Conservation (phyloP, 768 basidiomycete species). For the Phanerochaete sordida region DNA sequence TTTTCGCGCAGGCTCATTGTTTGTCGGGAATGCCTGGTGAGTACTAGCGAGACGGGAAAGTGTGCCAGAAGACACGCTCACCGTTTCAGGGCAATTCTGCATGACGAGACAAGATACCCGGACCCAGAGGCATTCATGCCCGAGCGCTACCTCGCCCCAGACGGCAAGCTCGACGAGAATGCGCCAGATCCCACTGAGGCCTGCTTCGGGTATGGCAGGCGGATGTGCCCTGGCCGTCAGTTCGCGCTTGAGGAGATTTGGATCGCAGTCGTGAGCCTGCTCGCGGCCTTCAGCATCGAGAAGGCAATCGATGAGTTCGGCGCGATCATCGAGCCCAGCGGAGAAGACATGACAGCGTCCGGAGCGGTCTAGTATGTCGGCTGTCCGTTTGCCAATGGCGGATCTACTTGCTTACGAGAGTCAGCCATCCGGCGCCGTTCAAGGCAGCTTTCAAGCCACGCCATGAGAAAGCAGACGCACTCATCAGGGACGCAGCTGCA, state of each 20-base stretch:
- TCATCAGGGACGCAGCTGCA: neutral
- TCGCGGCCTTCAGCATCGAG: slow-evolving; percentile 12
- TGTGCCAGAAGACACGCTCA: no score
- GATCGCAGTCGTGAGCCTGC: slow-evolving; percentile 8
- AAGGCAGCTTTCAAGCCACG: neutral
- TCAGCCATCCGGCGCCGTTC: neutral
- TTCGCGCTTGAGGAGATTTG: slow-evolving; percentile 8
- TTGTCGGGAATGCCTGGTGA: neutral
- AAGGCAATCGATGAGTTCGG: neutral
- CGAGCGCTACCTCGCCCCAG: neutral
- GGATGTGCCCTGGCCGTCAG: slow-evolving; percentile 17
- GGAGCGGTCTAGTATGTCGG: neutral
- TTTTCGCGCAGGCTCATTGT: neutral
- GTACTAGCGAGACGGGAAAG: no score
- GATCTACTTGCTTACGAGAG: neutral
- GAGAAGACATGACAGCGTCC: neutral
- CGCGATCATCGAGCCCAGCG: neutral
- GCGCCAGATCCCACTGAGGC: slow-evolving; percentile 2
- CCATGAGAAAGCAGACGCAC: neutral
- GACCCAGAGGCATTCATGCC: slow-evolving; percentile 4
- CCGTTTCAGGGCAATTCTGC: neutral
- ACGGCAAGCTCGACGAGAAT: neutral
- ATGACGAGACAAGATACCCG: neutral
- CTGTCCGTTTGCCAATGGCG: no score
- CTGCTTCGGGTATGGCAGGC: slow-evolving; percentile 8